Evolutionary conservation across 2,329 filamentous ascomycete species (phyloP), one percentile per base, ranked within the genome.

Genomic region (Sclerotinia minor): DNA sequence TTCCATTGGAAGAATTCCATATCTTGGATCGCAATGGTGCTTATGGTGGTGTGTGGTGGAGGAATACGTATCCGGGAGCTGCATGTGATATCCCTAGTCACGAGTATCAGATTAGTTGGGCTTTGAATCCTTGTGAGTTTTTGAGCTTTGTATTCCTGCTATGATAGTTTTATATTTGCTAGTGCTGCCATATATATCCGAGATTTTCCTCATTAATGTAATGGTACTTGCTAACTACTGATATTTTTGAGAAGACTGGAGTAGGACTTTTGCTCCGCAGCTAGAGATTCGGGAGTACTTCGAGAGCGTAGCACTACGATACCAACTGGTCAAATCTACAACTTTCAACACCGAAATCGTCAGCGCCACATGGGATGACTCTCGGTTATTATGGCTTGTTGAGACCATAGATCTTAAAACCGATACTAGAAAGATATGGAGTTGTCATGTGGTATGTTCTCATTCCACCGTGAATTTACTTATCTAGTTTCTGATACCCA

Each of bases 11-110:
- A 21, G 58, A 61, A 24, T 61, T 61, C 38, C 58, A 61, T 6
- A 61, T 61, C 7, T 35, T 61, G 58, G 58, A 61, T 32, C 44
- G 58, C 15, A 44, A 61, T 8, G 29, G 24, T 26, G 58, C 58
- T 8, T 50, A 61, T 61, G 61, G 61, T 5, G 61, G 61, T 13
- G 50, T 54, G 2, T 64, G 61, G 61, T 52, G 47, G 47, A 44
- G 24, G 32, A 64, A 64, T 32, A 64, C 49, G 9, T 64, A 64
- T 54, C 61, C 61, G 17, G 61, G 61, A 41, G 61, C 50, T 45
- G 47, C 47, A 11, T 64, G 61, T 54, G 61, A 64, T 45, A 54
- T 64, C 32, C 61, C 49, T 26, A 53, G 47, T 64, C 47, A 64
- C 21, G 47, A 52, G 19, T 64, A 64, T 44, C 49, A 52, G n/a